Evolutionary conservation across 2,329 filamentous ascomycete species (phyloP), one percentile per base, ranked within the genome.

Genomic region (Fonsecaea erecta): DNA sequence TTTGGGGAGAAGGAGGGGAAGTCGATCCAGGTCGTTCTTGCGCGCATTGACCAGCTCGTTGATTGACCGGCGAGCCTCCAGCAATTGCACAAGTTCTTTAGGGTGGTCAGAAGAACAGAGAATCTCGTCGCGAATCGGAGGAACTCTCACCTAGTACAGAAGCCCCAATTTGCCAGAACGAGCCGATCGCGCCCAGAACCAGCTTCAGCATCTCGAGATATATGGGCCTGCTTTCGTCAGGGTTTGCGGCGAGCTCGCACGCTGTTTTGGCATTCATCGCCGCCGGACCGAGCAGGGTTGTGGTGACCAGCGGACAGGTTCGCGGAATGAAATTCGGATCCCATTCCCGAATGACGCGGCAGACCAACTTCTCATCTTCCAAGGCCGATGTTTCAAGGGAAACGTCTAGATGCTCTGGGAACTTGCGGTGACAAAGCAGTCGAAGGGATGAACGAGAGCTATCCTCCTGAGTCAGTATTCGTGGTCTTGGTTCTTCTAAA

Each of bases 171-270:
- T 53, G 51, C 51, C 51, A 53, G 12, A 30, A 53, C 26, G 51
- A 30, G 16, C 51, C 51, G 3, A 53, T 53, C 51, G 30, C n/a
- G 6, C 51, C 51, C 2, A 53, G 51, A 2, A 53, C 51, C 2
- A 53, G 51, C 51, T 53, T 53, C 51, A 53, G n/a, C 51, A 53
- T 53, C 51, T 53, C 51, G 26, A 53, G 30, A 12, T 53, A 53
- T 34, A 53, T 53, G 14, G 51, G 51, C 9, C 51, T 6, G 30
- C 51, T 53, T 26, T 53, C 51, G 51, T 53, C 51, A 5, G 51
- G 51, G 24, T 16, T 16, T n/a, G 51, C 51, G 3, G 51, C 51
- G 7, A 53, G 11, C 26, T 53, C 51, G 51, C 51, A 53, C 1
- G 51, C 51, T 21, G 51, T 34, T 26, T 53, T 53, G 18, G 51